Evolutionary conservation across 805 yeast genomes (phyloP).

Genomic region (Lipomyces yamadae): DNA sequence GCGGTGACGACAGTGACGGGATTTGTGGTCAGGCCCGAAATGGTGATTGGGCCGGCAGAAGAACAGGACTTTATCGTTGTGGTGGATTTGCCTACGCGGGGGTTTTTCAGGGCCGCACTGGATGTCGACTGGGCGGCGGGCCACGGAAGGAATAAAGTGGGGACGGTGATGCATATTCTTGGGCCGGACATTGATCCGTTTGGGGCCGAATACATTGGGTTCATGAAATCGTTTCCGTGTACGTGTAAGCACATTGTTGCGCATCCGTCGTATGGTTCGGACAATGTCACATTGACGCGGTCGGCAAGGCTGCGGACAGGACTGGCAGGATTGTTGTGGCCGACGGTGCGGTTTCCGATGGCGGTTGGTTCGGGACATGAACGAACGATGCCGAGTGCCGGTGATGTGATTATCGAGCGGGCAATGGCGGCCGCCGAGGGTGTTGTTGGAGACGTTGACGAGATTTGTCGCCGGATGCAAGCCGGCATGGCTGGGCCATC

Average conservation of each 20-base stretch:
- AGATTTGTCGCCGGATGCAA: not conserved
- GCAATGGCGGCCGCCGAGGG: no score
- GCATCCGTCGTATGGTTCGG: conserved; percentile 68
- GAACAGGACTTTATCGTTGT: conserved; percentile 64
- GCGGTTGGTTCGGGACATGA: not conserved
- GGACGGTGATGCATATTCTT: conserved; percentile 72
- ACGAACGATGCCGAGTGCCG: not conserved
- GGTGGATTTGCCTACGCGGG: conserved; percentile 69
- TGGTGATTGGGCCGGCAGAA: conserved; percentile 71
- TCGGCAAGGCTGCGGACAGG: conserved; percentile 48
- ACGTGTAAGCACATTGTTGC: conserved; percentile 62
- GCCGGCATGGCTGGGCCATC: not conserved
- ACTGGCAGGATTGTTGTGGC: not conserved
- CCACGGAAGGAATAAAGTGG: not conserved
- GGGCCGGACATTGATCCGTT: conserved; percentile 63
- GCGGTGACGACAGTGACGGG: conserved; percentile 65
- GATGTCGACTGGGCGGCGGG: conserved; percentile 18
- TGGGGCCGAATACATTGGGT: conserved; percentile 52
- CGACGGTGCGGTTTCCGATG: not conserved
- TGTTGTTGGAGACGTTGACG: not conserved
- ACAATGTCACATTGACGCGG: conserved; percentile 62
- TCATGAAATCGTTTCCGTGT: conserved; percentile 51
- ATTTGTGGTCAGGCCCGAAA: conserved; percentile 61
- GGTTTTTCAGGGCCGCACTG: conserved; percentile 48
- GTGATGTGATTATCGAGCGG: no score